These are phyloP conservation scores for Pelargonium fulgidum DNA, from an alignment of 441 rosid genomes.

Conservation along the genomic window DNA sequence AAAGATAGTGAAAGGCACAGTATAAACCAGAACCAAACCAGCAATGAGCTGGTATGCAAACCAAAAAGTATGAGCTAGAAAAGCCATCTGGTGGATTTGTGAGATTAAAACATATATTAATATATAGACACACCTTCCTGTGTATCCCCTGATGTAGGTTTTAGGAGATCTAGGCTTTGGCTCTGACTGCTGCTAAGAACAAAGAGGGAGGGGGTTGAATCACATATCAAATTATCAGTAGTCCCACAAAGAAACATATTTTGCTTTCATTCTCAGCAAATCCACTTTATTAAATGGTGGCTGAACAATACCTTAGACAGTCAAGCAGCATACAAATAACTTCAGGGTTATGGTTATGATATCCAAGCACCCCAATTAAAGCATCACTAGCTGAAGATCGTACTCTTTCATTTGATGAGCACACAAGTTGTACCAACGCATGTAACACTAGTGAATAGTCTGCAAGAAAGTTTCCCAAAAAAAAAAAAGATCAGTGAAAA, in stretches of 20 bases:
- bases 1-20: constrained; percentile 7
- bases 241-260: background rate
- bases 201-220: background rate
- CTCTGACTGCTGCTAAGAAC: constrained; percentile 44
- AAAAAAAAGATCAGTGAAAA: too few species aligned
- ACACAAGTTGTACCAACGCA: constrained; percentile 44
- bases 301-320: constrained; percentile 59
- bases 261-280: constrained; percentile 7
- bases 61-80: constrained; percentile 1
- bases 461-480: constrained; percentile 30
- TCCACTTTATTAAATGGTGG: constrained; percentile 3
- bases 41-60: constrained; percentile 9
- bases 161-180: constrained; percentile 36
- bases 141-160: constrained; percentile 24
- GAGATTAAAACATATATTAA: constrained; percentile 23
- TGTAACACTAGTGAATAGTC: constrained; percentile 68
- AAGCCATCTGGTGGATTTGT: constrained; percentile 13
- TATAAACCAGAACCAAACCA: background rate
- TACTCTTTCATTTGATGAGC: constrained; percentile 43
- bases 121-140: constrained; percentile 38
- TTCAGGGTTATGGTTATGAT: constrained; percentile 54
- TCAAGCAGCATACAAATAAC: constrained; percentile 66
- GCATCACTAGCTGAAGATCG: constrained; percentile 44
- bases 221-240: background rate
- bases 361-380: constrained; percentile 53